phyloP scores from a whole-genome alignment of 148 eudicot genomes.

The Fallopia convolvulus region DNA sequence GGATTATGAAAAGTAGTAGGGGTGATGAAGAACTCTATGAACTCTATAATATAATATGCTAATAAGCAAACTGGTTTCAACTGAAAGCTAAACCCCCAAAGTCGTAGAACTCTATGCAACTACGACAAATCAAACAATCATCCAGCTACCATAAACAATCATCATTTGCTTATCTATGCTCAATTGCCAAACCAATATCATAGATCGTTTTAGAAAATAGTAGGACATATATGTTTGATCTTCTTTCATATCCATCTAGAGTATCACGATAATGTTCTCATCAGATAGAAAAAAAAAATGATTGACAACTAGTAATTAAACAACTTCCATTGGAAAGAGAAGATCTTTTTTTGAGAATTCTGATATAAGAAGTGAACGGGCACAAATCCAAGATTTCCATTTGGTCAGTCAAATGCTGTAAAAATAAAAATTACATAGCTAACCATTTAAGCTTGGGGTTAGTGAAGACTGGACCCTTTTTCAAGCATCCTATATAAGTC shows the following conservation, averaged over 20 bases:
- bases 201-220: background rate
- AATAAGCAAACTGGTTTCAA: background rate
- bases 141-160: no score
- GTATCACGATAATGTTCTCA: background rate
- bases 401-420: background rate
- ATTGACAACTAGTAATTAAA: no score
- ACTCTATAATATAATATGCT: background rate
- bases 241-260: background rate
- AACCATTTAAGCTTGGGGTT: conserved; percentile 91
- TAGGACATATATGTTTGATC: background rate
- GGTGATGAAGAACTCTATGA: background rate
- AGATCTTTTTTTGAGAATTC: no score
- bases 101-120: background rate
- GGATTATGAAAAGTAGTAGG: background rate
- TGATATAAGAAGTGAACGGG: background rate
- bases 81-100: background rate
- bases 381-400: background rate
- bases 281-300: background rate
- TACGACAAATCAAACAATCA: no score
- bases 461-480: conserved; percentile 93
- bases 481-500: conserved; percentile 96
- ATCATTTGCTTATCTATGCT: background rate
- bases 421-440: conserved; percentile 15
- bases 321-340: no score
- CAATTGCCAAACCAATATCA: background rate